Conservation (phyloP, 345 rosid species). For the Pistacia vera region DNA sequence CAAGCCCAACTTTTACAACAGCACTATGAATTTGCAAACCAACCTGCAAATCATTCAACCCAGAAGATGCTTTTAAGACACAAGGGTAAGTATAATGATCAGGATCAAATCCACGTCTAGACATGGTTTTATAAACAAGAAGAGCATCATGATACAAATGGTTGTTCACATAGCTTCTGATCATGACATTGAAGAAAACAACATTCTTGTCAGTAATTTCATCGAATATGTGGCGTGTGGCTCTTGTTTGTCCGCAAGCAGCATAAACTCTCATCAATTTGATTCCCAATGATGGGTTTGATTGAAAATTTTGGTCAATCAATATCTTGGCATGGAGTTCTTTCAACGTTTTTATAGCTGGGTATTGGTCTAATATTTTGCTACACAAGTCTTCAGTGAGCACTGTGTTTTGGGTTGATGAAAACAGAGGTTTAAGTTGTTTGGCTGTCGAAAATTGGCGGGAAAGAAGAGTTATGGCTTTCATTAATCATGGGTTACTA, state of each 20-base stretch:
- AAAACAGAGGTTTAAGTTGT: conserved; percentile 16
- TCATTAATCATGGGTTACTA: conserved; percentile 33
- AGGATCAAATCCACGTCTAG: conserved; percentile 39
- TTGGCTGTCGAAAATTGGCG: conserved; percentile 31
- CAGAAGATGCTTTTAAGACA: conserved; percentile 73
- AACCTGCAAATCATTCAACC: conserved; percentile 43
- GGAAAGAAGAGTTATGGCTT: conserved; percentile 31
- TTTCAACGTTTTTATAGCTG: conserved; percentile 48
- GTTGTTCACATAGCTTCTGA: conserved; percentile 68
- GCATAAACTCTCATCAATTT: conserved; percentile 67
- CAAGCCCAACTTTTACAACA: conserved; percentile 54
- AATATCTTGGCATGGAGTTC: conserved; percentile 48
- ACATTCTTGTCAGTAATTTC: conserved; percentile 65
- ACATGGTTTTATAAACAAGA: conserved; percentile 43
- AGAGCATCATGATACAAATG: conserved; percentile 48
- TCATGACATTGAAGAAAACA: conserved; percentile 72
- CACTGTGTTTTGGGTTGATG: conserved; percentile 23
- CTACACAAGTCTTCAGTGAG: conserved; percentile 35
- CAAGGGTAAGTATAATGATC: conserved; percentile 77
- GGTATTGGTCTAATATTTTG: conserved; percentile 52
- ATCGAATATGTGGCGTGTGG: conserved; percentile 67
- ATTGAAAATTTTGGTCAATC: conserved; percentile 25
- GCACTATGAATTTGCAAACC: conserved; percentile 65
- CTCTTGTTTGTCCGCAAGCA: conserved; percentile 38
- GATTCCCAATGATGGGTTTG: conserved; percentile 52